Conservation (phyloP, 768 basidiomycete genomes). For the Tulasnella sp. region DNA sequence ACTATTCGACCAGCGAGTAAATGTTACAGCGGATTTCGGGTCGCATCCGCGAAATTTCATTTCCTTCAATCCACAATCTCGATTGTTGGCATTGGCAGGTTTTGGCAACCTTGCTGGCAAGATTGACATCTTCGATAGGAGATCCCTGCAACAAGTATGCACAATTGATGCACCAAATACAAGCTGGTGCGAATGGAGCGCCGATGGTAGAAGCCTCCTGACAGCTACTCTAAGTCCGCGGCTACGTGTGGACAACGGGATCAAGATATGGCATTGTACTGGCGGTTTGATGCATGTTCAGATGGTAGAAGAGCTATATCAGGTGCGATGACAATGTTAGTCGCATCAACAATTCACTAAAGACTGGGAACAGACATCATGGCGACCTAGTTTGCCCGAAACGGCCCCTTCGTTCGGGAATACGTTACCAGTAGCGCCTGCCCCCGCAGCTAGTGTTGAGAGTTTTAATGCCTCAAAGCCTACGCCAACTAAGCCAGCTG, state of each 20-base stretch:
- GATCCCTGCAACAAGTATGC: constrained; percentile 64
- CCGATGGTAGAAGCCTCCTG: constrained; percentile 82
- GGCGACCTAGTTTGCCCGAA: constrained; percentile 65
- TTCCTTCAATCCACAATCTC: constrained; percentile 86
- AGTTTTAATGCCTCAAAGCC: constrained; percentile 42
- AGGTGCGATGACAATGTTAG: constrained; percentile 27
- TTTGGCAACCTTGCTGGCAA: constrained; percentile 96
- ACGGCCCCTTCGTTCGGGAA: constrained; percentile 53
- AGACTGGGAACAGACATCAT: constrained; percentile 34
- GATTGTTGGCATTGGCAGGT: constrained; percentile 76
- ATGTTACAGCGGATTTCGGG: constrained; percentile 82
- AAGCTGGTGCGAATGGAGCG: constrained; percentile 89
- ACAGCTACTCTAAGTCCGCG: constrained; percentile 94
- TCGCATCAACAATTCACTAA: neutral
- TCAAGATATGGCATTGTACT: constrained; percentile 90
- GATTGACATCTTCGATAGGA: constrained; percentile 83
- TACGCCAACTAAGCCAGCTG: constrained; percentile 49
- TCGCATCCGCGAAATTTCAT: constrained; percentile 82
- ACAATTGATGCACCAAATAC: constrained; percentile 85
- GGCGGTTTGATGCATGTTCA: constrained; percentile 82
- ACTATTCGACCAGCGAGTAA: constrained; percentile 84
- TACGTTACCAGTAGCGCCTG: constrained; percentile 53
- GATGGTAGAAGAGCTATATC: constrained; percentile 76
- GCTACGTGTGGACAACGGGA: constrained; percentile 90
- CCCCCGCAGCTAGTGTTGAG: constrained; percentile 39